These are phyloP conservation scores for Pleurotus ostreatus DNA, from an alignment of 768 basidiomycete species.

Conservation along the genomic window DNA sequence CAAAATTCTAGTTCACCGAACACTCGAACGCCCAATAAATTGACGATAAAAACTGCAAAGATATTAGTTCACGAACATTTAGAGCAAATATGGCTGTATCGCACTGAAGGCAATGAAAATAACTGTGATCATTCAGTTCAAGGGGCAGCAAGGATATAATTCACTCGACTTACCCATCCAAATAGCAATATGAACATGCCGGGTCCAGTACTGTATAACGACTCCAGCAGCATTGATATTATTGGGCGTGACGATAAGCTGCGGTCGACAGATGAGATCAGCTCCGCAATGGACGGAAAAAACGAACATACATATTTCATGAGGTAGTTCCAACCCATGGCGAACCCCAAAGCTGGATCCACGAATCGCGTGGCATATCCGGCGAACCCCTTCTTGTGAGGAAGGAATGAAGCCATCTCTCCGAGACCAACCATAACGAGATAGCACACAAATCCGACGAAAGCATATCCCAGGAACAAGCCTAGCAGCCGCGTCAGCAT, in stretches of 20 bases:
- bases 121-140: conserved; percentile 22
- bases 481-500: conserved; percentile 11
- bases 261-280: conserved; percentile 13
- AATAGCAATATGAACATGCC: conserved; percentile 38
- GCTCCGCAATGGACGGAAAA: background rate
- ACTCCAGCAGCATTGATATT: conserved; percentile 62
- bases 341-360: conserved; percentile 67
- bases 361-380: conserved; percentile 64
- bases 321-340: conserved; percentile 62
- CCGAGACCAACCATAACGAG: conserved; percentile 55
- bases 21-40: conserved; percentile 58
- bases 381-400: conserved; percentile 57
- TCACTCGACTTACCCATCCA: conserved; percentile 50
- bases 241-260: conserved; percentile 62
- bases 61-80: background rate
- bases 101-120: conserved; percentile 58
- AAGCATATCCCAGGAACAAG: conserved; percentile 33
- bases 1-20: conserved; percentile 77
- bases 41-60: conserved; percentile 44
- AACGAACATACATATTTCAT: conserved; percentile 42
- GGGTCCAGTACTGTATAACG: conserved; percentile 46
- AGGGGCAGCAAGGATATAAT: conserved; percentile 1
- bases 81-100: conserved; percentile 9
- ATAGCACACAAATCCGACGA: conserved; percentile 55
- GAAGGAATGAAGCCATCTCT: conserved; percentile 48